These are phyloP conservation scores for Candida corydali DNA, from an alignment of 805 yeast genomes.

Conservation along the genomic window DNA sequence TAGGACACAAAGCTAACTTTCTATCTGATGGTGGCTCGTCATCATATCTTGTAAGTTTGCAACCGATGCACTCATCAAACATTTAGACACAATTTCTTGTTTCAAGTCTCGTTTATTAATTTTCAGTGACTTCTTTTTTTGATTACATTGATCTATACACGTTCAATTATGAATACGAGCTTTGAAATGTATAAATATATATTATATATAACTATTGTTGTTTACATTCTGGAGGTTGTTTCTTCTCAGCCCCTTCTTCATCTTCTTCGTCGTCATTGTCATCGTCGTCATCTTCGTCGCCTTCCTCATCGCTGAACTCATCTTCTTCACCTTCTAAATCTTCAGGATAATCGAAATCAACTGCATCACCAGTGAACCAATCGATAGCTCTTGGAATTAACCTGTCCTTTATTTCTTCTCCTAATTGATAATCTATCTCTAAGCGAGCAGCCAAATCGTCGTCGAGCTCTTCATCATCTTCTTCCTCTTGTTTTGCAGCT, in stretches of 20 bases:
- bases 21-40: not conserved
- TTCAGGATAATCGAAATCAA: conserved; percentile 62
- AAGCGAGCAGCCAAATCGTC: conserved; percentile 75
- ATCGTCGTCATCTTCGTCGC: conserved; percentile 59
- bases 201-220: conserved; percentile 62
- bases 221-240: conserved; percentile 74
- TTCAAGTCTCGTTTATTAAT: not conserved
- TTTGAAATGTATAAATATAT: too few species aligned
- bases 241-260: conserved; percentile 51
- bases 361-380: conserved; percentile 98
- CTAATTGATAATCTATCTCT: conserved; percentile 90
- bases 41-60: not conserved
- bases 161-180: too few species aligned
- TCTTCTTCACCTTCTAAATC: conserved; percentile 62
- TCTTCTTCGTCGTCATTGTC: conserved; percentile 61
- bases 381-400: conserved; percentile 94
- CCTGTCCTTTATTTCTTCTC: conserved; percentile 94
- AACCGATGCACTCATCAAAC: not conserved
- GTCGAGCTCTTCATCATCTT: conserved; percentile 49
- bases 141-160: too few species aligned
- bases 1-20: not conserved
- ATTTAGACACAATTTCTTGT: not conserved
- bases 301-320: conserved; percentile 55
- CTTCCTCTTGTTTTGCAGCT: conserved; percentile 46
- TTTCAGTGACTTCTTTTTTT: too few species aligned